Base-by-base conservation (phyloP, 2,329 filamentous ascomycete species). In the Fusarium brevicatenulatum region DNA sequence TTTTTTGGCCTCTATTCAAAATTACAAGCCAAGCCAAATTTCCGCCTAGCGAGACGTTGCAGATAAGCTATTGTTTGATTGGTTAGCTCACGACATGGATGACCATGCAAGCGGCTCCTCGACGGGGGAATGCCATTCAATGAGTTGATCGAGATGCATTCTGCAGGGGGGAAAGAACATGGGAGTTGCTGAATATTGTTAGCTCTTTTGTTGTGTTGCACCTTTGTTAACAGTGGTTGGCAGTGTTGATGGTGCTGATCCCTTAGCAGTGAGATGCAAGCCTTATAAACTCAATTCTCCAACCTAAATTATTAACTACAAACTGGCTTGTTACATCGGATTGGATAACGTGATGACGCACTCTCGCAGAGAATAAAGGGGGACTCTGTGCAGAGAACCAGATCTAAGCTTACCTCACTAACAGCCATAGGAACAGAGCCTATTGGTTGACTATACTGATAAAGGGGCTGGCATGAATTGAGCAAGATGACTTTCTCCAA, bases 11-110 rank as follows among this genome's bases (percentile, higher is more conserved):
- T 39, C 40, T 34, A 39, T 62, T 21, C 54, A 70, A 60, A 60
- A 65, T 66, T 66, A 23, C 32, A 39, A 30, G 58, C 64, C 68
- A 72, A 72, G 69, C 28, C 65, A 70, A 69, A 73, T 73, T 57
- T 73, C 70, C 70, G 69, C 18, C 37, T 32, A 56, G 65, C 65
- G 57, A 53, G 53, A 66, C 43, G 57, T 44, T 70, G 69, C 59
- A 66, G 59, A 62, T 55, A 54, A 42, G 37, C 59, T 47, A 46
- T 40, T 50, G 25, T 52, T 25, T 58, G 28, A 72, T 72, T 72
- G 70, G 70, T 2, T 25, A 47, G 36, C 16, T 23, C 11, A n/a
- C 23, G 11, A n/a, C 46, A 56, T 56, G 49, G 56, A 32, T 44
- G 34, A 30, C 70, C 64, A 63, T 73, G 70, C 69, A 72, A 70